phyloP scores from a whole-genome alignment of 2,329 filamentous ascomycete genomes.

The Phaeomoniella chlamydospora region DNA sequence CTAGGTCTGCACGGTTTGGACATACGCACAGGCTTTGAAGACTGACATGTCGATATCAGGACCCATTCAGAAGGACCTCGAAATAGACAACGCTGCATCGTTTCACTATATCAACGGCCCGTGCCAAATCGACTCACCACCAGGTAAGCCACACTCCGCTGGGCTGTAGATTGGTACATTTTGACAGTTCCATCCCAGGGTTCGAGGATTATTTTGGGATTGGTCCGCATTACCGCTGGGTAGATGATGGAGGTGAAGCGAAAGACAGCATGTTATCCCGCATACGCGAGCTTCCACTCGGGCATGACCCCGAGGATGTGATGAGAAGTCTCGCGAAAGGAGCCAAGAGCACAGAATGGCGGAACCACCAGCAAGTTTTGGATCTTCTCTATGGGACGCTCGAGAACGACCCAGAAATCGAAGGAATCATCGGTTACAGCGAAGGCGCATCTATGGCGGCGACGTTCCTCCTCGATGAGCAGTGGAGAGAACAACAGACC shows the following conservation, averaged over 20 bases:
- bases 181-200: too few species aligned
- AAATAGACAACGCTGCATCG: conserved; percentile 11
- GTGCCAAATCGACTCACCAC: conserved; percentile 9
- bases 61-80: conserved; percentile 1
- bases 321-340: not conserved
- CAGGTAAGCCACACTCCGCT: too few species aligned
- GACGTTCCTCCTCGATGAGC: conserved; percentile 37
- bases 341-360: not conserved
- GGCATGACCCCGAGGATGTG: not conserved
- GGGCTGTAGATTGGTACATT: too few species aligned
- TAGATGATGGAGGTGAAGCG: not conserved
- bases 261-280: not conserved
- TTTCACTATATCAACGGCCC: conserved; percentile 7
- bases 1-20: not conserved
- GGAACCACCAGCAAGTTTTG: conserved; percentile 11
- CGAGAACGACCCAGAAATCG: conserved; percentile 30
- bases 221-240: not conserved
- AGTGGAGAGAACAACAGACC: conserved; percentile 20
- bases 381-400: conserved; percentile 27
- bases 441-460: conserved; percentile 44
- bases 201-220: not conserved
- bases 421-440: conserved; percentile 46
- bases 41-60: not conserved
- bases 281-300: not conserved
- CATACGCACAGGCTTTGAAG: not conserved